Evolutionary conservation across 2,329 filamentous ascomycete species (phyloP).

Genomic region (Graphiopsis chlorocephala): DNA sequence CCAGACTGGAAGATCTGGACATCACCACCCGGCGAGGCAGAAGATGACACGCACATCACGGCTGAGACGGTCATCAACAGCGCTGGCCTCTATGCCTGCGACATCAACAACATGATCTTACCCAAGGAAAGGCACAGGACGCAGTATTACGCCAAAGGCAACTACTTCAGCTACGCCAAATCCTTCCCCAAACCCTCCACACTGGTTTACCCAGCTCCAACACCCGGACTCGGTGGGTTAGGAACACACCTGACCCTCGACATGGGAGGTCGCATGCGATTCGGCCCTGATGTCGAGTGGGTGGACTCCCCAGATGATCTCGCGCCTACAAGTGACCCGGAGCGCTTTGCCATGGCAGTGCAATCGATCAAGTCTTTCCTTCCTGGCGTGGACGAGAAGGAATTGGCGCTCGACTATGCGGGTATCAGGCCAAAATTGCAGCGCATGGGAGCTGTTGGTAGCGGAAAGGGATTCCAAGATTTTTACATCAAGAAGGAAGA

Average conservation of each 20-base stretch:
- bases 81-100: slow-evolving; percentile 75
- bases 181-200: slow-evolving; percentile 64
- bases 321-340: slow-evolving; percentile 55
- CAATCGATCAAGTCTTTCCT: slow-evolving; percentile 76
- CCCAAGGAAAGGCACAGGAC: slow-evolving; percentile 53
- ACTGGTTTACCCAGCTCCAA: slow-evolving; percentile 83
- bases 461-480: slow-evolving; percentile 70
- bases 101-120: slow-evolving; percentile 78
- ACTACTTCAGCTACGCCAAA: slow-evolving; percentile 82
- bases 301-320: slow-evolving; percentile 69
- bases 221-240: slow-evolving; percentile 76
- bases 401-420: slow-evolving; percentile 78
- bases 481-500: slow-evolving; percentile 78
- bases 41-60: slow-evolving; percentile 56
- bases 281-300: slow-evolving; percentile 96
- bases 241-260: slow-evolving; percentile 94
- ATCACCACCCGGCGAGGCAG: slow-evolving; percentile 29
- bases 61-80: slow-evolving; percentile 78
- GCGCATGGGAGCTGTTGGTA: slow-evolving; percentile 59
- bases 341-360: slow-evolving; percentile 64
- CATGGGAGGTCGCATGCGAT: slow-evolving; percentile 76
- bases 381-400: slow-evolving; percentile 64
- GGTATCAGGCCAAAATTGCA: slow-evolving; percentile 86
- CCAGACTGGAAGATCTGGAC: slow-evolving; percentile 69
- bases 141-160: slow-evolving; percentile 87